Percentiles rank a stretch among this genome's conserved stretches.
Conservation (phyloP, 495 filamentous ascomycete species). For the Penicillium riverlandense region DNA sequence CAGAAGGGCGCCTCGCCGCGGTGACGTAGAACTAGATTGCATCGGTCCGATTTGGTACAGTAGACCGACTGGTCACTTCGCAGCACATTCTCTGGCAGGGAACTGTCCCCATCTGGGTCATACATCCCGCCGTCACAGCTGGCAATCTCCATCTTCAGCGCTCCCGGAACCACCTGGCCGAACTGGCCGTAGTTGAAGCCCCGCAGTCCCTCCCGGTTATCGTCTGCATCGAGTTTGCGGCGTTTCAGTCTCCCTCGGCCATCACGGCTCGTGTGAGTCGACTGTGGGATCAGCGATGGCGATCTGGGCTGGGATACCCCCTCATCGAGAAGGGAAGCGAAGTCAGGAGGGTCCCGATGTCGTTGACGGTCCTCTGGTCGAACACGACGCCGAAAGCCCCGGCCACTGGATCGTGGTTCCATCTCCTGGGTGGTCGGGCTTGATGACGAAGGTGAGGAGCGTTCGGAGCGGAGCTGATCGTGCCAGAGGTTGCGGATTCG, state of each 20-base stretch:
- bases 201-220: conserved; percentile 39
- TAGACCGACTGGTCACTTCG: conserved; percentile 78
- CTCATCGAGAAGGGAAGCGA: too few relatives aligned
- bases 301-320: conserved; percentile 18
- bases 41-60: conserved; percentile 74
- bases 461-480: conserved; percentile 4
- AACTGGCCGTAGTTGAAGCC: conserved; percentile 71
- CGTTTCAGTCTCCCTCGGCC: conserved; percentile 54
- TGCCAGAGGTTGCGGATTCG: conserved; percentile 5
- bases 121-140: conserved; percentile 86
- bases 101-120: conserved; percentile 46
- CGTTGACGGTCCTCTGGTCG: too few relatives aligned
- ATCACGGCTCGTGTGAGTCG: conserved; percentile 17
- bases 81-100: conserved; percentile 73
- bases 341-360: too few relatives aligned
- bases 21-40: conserved; percentile 79
- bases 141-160: conserved; percentile 74
- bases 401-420: not conserved
- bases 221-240: conserved; percentile 65
- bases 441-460: too few relatives aligned
- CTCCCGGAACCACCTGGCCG: conserved; percentile 75
- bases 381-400: conserved; percentile 8
- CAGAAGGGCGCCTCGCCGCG: conserved; percentile 70
- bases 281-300: conserved; percentile 29
- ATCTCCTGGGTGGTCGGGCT: not conserved